Evolutionary conservation across 2,329 filamentous ascomycete genomes (phyloP), one percentile per base, ranked within the genome.

Genomic region (Mycogone perniciosa): DNA sequence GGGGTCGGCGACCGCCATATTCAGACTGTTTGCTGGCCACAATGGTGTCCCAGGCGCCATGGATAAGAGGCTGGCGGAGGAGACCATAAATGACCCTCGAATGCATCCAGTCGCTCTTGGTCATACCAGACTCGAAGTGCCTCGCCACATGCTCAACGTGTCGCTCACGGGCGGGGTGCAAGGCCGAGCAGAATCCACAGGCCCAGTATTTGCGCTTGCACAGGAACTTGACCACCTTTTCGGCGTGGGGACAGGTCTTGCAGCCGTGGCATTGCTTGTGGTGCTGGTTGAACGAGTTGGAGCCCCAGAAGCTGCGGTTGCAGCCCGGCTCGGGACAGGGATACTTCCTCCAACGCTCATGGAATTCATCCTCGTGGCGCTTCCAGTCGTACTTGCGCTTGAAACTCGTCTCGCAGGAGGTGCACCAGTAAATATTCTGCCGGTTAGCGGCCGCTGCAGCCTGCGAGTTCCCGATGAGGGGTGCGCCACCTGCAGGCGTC

Each of bases 371-470:
- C 62, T 86, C 81, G 64, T 86, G 83, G 31, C 80, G 76, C 65
- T 84, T 84, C 83, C 79, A 86, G 64, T 85, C 81, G 56, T 83
- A 82, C 62, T 85, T 85, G 56, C 81, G 76, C 69, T 82, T 82
- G 61, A 85, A 82, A 42, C 80, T 82, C 44, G 82, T 83, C 63
- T 85, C 81, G 64, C 75, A 79, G 13, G 75, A 76, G 4, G 76
- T 79, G 60, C 76, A 79, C 76, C 76, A 79, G 63, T 79, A 79
- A 30, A 76, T 73, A 55, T 77, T 76, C 43, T 69, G 68, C 59
- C 68, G 67, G 50, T 59, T 66, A 46, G 60, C 57, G 35, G 56
- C 61, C 50, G 60, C 59, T 45, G 60, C 59, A 30, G 58, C 51
- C 31, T 63, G 63, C 20, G 63, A 57, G 30, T 66, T 65, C 42